Evolutionary conservation across 257 asterid genomes (phyloP).

Genomic region (Nicotiana attenuata): DNA sequence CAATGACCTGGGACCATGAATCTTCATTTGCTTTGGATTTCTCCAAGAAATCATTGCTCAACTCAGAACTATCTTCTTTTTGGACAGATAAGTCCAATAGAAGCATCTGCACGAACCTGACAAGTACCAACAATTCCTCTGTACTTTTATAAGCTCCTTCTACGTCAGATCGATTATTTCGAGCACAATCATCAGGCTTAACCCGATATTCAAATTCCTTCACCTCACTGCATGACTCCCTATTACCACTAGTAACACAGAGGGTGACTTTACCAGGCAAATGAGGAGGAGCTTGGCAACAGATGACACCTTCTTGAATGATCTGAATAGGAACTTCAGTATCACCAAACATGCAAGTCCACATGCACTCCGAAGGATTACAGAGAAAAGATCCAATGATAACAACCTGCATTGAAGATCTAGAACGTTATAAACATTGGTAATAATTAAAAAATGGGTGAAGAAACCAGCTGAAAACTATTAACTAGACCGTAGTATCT

Average conservation of each 20-base stretch:
- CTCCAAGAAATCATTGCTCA: constrained; percentile 4
- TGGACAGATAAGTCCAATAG: constrained; percentile 5
- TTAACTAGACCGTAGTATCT: background rate
- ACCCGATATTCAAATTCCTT: constrained; percentile 73
- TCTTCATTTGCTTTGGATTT: constrained; percentile 20
- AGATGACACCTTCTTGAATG: constrained; percentile 77
- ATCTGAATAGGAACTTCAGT: constrained; percentile 78
- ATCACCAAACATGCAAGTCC: constrained; percentile 96
- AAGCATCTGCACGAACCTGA: constrained; percentile 21
- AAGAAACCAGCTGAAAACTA: background rate
- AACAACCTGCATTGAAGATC: constrained; percentile 52
- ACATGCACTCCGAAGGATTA: constrained; percentile 53
- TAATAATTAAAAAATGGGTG: background rate
- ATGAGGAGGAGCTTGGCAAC: constrained; percentile 77
- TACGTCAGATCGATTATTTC: constrained; percentile 32
- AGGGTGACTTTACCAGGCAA: constrained; percentile 67
- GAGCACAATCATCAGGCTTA: constrained; percentile 38
- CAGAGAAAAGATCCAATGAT: constrained; percentile 78
- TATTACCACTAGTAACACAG: constrained; percentile 69
- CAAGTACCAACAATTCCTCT: constrained; percentile 42
- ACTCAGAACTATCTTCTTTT: constrained; percentile 3
- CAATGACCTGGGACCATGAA: constrained; percentile 18
- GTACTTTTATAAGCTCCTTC: constrained; percentile 39
- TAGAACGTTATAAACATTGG: background rate
- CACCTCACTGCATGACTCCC: constrained; percentile 86